A percentile compares a stretch with the other conserved stretches of the same genome.
Evolutionary conservation across 352 stramenopile genomes (phyloP).

Genomic region (Thraustochytrium sp.): DNA sequence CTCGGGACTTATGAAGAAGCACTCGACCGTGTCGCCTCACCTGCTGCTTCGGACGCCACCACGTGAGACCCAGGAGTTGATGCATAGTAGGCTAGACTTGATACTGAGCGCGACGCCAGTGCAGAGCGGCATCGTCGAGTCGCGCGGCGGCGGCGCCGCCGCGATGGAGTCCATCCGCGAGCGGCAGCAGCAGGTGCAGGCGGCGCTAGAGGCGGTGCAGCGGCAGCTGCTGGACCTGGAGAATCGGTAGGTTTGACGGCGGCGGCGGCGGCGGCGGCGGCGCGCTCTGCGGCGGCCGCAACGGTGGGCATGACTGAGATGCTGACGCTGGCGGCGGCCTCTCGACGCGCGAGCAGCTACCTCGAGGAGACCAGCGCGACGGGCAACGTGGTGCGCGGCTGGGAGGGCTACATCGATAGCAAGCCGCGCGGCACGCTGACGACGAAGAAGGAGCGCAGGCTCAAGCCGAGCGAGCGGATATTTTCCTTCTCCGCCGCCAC

Average conservation of each 20-base stretch:
- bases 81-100: too few species aligned
- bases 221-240: background rate
- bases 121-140: too few species aligned
- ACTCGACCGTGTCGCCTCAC: too few species aligned
- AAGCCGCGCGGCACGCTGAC: background rate
- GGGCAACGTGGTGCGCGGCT: slow-evolving; percentile 34
- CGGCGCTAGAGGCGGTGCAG: background rate
- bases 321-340: background rate
- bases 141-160: background rate
- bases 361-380: slow-evolving; percentile 14
- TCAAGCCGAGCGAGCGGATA: slow-evolving; percentile 22
- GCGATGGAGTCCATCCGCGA: background rate
- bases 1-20: too few species aligned
- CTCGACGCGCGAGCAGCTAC: background rate
- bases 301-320: slow-evolving; percentile 22
- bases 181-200: background rate
- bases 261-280: background rate
- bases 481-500: slow-evolving; percentile 8
- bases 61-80: too few species aligned
- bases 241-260: background rate
- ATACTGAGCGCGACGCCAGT: too few species aligned
- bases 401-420: slow-evolving; percentile 38
- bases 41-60: too few species aligned
- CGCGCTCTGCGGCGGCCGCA: background rate
- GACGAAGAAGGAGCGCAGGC: background rate